Evolutionary conservation across 257 asterid species (phyloP), one percentile per base, ranked within the genome.

Genomic region (Solanum dulcamara): DNA sequence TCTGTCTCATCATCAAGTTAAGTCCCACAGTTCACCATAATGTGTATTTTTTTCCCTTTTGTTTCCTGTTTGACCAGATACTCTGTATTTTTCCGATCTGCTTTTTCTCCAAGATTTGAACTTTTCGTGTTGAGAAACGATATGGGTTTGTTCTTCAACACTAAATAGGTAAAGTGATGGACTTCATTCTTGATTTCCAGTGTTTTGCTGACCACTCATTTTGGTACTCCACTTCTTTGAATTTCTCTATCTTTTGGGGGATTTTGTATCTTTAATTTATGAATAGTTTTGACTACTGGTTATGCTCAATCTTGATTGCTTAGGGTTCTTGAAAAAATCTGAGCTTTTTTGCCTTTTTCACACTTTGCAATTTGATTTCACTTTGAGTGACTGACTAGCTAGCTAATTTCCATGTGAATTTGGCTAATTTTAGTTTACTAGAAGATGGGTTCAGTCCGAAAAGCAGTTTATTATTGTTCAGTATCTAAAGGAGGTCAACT

Each of bases 381-480:
- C 37, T 28, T 67, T 67, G 44, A 67, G 24, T n/a, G n/a, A n/a
- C n/a, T 67, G 24, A 67, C 13, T 67, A 67, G 42, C 24, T 67
- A 67, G 44, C n/a, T 32, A 32, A 7, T 7, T 67, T 32, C 15
- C 10, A 18, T 75, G 55, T 72, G 24, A 42, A 8, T 55, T 55
- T 55, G 64, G 30, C 64, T 24, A 26, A 55, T 22, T 44, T 75
- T 42, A 24, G 9, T 44, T 24, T 75, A 44, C 5, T 75, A 42
- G 60, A 2, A 44, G 7, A 75, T 75, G 81, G 81, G 24, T 75
- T 75, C 81, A 24, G 35, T 24, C 12, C 22, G 32, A 24, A 75
- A 75, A 24, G 50, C 84, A 26, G 91, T 94, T 81, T 86, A 83
- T 24, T 93, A 93, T 90, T 93, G 97, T 88, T 93, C 95, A 83